phyloP scores from a whole-genome alignment of 2,329 filamentous ascomycete species.

The Ophiocordyceps robertsii region DNA sequence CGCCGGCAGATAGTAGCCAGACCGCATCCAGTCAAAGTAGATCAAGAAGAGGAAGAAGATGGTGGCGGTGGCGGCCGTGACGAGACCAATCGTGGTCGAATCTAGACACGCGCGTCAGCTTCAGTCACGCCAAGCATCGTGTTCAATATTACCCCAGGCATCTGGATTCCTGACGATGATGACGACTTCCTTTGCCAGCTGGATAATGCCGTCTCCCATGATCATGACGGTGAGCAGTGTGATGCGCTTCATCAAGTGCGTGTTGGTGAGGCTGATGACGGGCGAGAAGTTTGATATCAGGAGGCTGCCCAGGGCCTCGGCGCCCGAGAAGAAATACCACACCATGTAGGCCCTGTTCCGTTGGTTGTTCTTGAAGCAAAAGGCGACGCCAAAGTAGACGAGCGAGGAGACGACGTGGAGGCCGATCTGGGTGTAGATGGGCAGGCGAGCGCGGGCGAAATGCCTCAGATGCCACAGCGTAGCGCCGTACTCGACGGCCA shows the following conservation, averaged over 20 bases:
- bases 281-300: conserved; percentile 38
- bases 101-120: conserved; percentile 11
- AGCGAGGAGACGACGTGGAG: conserved; percentile 20
- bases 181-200: conserved; percentile 37
- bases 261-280: conserved; percentile 46
- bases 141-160: conserved; percentile 21
- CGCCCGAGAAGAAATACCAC: conserved; percentile 39
- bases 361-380: conserved; percentile 18
- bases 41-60: conserved; percentile 31
- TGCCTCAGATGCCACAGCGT: conserved; percentile 28
- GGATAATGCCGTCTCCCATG: conserved; percentile 51
- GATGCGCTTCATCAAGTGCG: conserved; percentile 50
- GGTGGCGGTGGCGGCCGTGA: conserved; percentile 23
- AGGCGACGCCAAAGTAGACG: conserved; percentile 27
- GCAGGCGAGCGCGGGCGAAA: conserved; percentile 21
- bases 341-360: conserved; percentile 21
- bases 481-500: conserved; percentile 39
- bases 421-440: conserved; percentile 20
- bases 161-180: conserved; percentile 29
- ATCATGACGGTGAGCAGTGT: conserved; percentile 52
- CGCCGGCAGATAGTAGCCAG: conserved; percentile 37
- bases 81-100: conserved; percentile 23
- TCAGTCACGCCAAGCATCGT: not conserved
- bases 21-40: conserved; percentile 51
- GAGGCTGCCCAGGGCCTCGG: conserved; percentile 40